These are phyloP conservation scores for Melampsora americana DNA, from an alignment of 1,284 basidiomycete species.

Conservation along the genomic window DNA sequence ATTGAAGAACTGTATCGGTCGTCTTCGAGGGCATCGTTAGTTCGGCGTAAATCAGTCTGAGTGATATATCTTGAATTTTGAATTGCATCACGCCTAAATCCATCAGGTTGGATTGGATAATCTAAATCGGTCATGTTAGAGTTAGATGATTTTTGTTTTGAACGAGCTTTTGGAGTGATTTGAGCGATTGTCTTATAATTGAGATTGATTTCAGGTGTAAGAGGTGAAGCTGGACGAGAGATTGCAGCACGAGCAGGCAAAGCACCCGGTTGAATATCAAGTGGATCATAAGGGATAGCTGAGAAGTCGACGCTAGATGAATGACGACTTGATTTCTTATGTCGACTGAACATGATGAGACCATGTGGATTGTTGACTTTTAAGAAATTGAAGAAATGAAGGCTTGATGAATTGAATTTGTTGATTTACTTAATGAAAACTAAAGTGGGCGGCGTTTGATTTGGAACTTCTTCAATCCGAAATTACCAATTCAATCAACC, in stretches of 20 bases:
- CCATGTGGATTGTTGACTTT: not conserved
- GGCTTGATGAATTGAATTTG: not conserved
- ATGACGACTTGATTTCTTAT: constrained; percentile 5
- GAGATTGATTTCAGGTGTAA: not conserved
- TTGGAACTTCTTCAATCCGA: no score
- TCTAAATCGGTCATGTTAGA: not conserved
- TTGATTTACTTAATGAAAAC: no score
- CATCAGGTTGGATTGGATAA: not conserved
- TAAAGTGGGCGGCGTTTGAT: no score
- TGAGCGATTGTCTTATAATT: constrained; percentile 3
- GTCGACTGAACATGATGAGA: constrained; percentile 20
- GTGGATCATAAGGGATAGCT: constrained; percentile 1
- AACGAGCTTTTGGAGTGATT: not conserved
- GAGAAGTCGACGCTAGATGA: constrained; percentile 6
- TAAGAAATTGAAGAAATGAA: no score
- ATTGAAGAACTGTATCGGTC: not conserved
- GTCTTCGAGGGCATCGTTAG: not conserved
- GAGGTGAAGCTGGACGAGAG: not conserved
- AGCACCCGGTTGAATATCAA: not conserved
- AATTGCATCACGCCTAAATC: not conserved
- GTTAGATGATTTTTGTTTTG: not conserved
- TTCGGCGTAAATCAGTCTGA: not conserved
- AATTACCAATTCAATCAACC: no score
- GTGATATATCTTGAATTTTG: constrained; percentile 11
- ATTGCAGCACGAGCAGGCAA: not conserved